phyloP scores from a whole-genome alignment of 768 basidiomycete species.

The Hortiboletus flavorubellus region DNA sequence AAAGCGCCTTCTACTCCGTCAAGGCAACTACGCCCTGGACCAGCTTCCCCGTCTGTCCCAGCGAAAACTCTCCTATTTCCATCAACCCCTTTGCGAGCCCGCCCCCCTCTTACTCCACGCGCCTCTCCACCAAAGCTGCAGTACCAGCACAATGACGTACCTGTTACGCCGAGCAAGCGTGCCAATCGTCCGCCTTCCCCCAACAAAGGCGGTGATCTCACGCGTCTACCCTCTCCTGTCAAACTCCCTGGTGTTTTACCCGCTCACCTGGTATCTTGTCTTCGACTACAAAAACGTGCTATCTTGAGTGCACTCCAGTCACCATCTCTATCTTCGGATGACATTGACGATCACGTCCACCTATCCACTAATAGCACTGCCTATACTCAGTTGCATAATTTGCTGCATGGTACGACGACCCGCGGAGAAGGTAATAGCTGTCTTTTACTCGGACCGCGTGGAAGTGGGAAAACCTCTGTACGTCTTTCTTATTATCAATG shows the following conservation, averaged over 20 bases:
- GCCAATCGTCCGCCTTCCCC: constrained; percentile 9
- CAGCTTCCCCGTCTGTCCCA: background rate
- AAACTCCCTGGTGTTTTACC: constrained; percentile 35
- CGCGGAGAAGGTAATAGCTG: constrained; percentile 95
- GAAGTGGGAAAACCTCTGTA: constrained; percentile 83
- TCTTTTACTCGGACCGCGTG: constrained; percentile 77
- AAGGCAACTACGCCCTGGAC: background rate
- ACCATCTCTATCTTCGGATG: constrained; percentile 17
- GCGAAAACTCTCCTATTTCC: constrained; percentile 8
- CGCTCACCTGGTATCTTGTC: constrained; percentile 40
- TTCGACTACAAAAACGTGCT: constrained; percentile 56
- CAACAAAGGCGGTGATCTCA: constrained; percentile 7
- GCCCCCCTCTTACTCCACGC: constrained; percentile 15
- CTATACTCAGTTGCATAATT: constrained; percentile 51
- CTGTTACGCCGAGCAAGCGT: constrained; percentile 18
- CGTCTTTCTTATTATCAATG: constrained; percentile 2
- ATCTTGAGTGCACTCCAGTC: constrained; percentile 47
- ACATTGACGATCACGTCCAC: constrained; percentile 33
- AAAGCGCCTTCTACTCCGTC: constrained; percentile 22
- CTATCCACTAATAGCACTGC: constrained; percentile 50
- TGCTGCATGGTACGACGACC: constrained; percentile 69
- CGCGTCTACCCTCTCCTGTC: constrained; percentile 9
- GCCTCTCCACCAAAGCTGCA: constrained; percentile 16
- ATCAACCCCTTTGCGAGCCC: constrained; percentile 12
- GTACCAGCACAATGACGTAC: constrained; percentile 3